Conservation (phyloP, 768 basidiomycete genomes). For the Tylopilus cervinicoccineus region DNA sequence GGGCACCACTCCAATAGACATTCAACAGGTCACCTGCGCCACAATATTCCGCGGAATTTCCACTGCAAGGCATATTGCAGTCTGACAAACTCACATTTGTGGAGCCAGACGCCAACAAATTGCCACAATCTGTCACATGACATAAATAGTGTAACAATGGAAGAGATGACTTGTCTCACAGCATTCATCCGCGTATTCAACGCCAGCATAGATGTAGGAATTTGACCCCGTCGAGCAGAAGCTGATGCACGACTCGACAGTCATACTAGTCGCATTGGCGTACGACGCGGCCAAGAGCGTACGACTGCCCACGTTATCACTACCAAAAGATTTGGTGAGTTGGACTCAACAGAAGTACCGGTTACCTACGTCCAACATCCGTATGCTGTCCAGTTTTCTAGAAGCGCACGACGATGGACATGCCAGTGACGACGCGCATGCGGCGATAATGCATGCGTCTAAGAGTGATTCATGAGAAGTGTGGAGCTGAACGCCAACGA, state of each 20-base stretch:
- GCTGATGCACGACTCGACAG: conserved; percentile 48
- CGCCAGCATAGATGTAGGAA: conserved; percentile 60
- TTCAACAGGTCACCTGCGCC: conserved; percentile 58
- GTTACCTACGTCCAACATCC: conserved; percentile 58
- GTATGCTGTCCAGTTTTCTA: conserved; percentile 50
- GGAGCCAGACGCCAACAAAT: conserved; percentile 45
- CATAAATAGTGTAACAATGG: background rate
- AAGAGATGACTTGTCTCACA: conserved; percentile 38
- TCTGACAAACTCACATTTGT: conserved; percentile 44
- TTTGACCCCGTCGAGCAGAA: conserved; percentile 37
- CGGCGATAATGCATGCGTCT: conserved; percentile 9
- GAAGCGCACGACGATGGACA: conserved; percentile 33
- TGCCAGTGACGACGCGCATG: background rate
- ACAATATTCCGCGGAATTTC: conserved; percentile 53
- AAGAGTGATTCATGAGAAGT: conserved; percentile 1
- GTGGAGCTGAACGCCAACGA: background rate
- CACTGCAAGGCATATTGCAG: conserved; percentile 61
- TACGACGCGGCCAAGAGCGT: conserved; percentile 50
- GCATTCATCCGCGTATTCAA: conserved; percentile 66
- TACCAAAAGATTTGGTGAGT: conserved; percentile 22
- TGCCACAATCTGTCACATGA: conserved; percentile 55
- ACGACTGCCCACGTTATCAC: conserved; percentile 53
- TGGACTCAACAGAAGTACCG: conserved; percentile 8
- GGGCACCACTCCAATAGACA: conserved; percentile 58
- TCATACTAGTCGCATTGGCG: conserved; percentile 52